Evolutionary conservation across 129 eudicot species (phyloP).

Genomic region (Sambucus nigra): DNA sequence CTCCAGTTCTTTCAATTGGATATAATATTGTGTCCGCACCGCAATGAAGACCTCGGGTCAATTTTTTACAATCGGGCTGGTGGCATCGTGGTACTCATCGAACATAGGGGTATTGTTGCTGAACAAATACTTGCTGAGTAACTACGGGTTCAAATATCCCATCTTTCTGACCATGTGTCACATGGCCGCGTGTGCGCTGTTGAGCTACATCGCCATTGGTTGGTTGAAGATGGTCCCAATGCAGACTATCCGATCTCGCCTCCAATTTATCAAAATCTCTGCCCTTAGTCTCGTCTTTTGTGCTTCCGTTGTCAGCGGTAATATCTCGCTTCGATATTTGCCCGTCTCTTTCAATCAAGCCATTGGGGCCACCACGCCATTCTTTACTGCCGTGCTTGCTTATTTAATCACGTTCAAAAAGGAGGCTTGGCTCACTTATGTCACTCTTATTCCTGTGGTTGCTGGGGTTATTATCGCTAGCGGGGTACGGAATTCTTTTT

Average conservation of each 20-base stretch:
- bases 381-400: conserved; percentile 89
- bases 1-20: neutral
- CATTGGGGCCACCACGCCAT: conserved; percentile 89
- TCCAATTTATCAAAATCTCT: conserved; percentile 60
- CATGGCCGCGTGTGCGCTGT: conserved; percentile 76
- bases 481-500: conserved; percentile 41
- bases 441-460: conserved; percentile 74
- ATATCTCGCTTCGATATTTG: conserved; percentile 64
- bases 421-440: conserved; percentile 69
- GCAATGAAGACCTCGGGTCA: conserved; percentile 38
- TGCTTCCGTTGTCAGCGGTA: conserved; percentile 90
- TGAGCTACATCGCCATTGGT: conserved; percentile 70
- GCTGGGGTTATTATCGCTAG: conserved; percentile 85
- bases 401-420: conserved; percentile 67
- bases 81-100: conserved; percentile 76
- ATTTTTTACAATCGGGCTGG: conserved; percentile 58
- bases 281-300: conserved; percentile 57
- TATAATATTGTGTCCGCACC: conserved; percentile 39
- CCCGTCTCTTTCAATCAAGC: conserved; percentile 94
- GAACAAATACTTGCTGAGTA: conserved; percentile 65
- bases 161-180: conserved; percentile 85
- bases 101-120: conserved; percentile 76
- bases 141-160: conserved; percentile 77
- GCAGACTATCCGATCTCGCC: conserved; percentile 60
- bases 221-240: conserved; percentile 84